Percentiles rank a stretch among this genome's conserved stretches.
Conservation (phyloP, 257 asterid species). For the Catharanthus roseus region DNA sequence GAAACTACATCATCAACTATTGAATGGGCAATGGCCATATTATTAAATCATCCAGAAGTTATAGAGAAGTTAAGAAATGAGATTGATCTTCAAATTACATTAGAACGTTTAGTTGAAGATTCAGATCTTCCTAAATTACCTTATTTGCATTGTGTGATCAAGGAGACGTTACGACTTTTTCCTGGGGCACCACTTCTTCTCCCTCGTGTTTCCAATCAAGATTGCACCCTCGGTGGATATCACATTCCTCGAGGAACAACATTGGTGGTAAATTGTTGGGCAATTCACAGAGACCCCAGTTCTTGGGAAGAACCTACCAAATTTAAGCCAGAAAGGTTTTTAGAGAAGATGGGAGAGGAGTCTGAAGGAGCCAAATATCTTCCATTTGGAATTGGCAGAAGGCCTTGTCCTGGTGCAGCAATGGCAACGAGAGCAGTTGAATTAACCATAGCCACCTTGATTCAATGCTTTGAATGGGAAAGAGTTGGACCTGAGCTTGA, state of each 20-base stretch:
- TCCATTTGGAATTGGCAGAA: conserved; percentile 14
- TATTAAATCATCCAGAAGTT: not conserved
- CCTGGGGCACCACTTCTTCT: not conserved
- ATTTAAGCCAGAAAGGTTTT: not conserved
- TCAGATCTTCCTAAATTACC: not conserved
- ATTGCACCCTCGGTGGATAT: not conserved
- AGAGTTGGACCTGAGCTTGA: conserved; percentile 5
- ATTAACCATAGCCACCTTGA: not conserved
- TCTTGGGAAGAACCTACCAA: not conserved
- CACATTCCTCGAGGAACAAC: not conserved
- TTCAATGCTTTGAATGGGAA: conserved; percentile 10
- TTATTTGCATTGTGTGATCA: not conserved
- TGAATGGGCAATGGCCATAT: not conserved
- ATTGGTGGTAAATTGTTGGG: not conserved
- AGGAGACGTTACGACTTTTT: not conserved
- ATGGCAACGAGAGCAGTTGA: not conserved
- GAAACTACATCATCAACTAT: not conserved
- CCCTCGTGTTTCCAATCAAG: not conserved
- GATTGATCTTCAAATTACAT: not conserved
- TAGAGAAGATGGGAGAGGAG: not conserved
- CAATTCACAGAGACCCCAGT: not conserved
- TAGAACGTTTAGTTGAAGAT: not conserved
- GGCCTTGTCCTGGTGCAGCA: conserved; percentile 9
- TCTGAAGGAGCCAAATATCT: not conserved
- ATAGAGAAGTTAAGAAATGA: not conserved